These are phyloP conservation scores for Apiospora marii DNA, from an alignment of 2,329 filamentous ascomycete species.

Conservation along the genomic window DNA sequence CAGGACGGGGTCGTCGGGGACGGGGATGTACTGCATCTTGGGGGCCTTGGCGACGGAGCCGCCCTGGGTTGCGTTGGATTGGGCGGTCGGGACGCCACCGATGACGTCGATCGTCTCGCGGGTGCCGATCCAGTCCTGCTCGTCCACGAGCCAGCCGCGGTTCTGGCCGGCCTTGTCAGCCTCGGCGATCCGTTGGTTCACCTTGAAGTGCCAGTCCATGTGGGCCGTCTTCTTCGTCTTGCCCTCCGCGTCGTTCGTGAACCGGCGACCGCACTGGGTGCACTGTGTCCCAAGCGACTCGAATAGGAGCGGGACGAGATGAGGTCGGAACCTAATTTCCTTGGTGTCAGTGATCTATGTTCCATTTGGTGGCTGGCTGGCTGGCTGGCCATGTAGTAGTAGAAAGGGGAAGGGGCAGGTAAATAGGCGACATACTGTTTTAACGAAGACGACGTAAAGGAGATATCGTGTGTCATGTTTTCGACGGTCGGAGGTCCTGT, in stretches of 20 bases:
- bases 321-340: slow-evolving; percentile 70
- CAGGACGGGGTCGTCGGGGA: slow-evolving; percentile 79
- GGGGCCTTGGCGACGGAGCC: slow-evolving; percentile 53
- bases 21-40: slow-evolving; percentile 78
- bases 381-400: neutral
- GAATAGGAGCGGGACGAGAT: slow-evolving; percentile 78
- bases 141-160: slow-evolving; percentile 93
- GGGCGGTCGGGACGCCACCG: slow-evolving; percentile 46
- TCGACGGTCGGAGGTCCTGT: slow-evolving; percentile 41
- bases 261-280: slow-evolving; percentile 89
- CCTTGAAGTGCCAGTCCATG: slow-evolving; percentile 98
- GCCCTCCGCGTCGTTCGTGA: slow-evolving; percentile 78
- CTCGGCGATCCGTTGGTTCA: slow-evolving; percentile 88
- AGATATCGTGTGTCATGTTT: slow-evolving; percentile 55
- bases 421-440: slow-evolving; percentile 69
- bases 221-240: slow-evolving; percentile 88
- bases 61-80: slow-evolving; percentile 48
- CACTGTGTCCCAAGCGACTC: slow-evolving; percentile 87
- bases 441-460: slow-evolving; percentile 72
- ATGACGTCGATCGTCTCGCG: slow-evolving; percentile 79
- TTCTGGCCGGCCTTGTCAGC: slow-evolving; percentile 86
- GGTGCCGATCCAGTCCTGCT: slow-evolving; percentile 91
- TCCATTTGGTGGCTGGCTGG: neutral
- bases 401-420: neutral
- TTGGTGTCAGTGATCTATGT: slow-evolving; percentile 20